Conservation (phyloP, 345 rosid genomes). For the Abelmoschus esculentus region DNA sequence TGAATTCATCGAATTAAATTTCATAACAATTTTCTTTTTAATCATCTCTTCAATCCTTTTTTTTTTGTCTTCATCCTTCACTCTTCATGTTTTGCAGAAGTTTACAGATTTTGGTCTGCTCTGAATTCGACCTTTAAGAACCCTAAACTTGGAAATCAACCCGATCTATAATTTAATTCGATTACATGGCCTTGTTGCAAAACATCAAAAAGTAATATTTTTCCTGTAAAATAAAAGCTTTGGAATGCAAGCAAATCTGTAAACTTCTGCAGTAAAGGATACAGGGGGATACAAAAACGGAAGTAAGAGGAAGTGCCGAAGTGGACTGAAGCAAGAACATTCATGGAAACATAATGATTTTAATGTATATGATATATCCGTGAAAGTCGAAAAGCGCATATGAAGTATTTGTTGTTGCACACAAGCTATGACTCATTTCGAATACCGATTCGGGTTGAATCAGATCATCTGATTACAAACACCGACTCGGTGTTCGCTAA, state of each 20-base stretch:
- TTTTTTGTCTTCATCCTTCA: too few relatives aligned
- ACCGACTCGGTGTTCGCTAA: background rate
- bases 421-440: background rate
- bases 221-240: background rate
- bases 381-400: background rate
- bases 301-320: background rate
- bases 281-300: background rate
- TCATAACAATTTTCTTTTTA: too few relatives aligned
- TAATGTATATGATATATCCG: background rate
- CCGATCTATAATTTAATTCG: too few relatives aligned
- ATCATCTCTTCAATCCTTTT: too few relatives aligned
- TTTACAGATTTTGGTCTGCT: too few relatives aligned
- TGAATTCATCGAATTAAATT: too few relatives aligned
- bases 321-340: background rate
- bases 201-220: background rate
- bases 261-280: background rate
- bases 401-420: constrained; percentile 9
- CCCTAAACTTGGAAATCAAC: too few relatives aligned
- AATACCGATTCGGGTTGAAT: background rate
- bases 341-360: background rate
- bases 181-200: too few relatives aligned
- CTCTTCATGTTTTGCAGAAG: too few relatives aligned
- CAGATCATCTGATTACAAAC: background rate
- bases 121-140: too few relatives aligned
- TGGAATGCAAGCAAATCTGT: background rate